These are phyloP conservation scores for Heliamphora pulchella DNA, from an alignment of 179 eudicot genomes.

Conservation along the genomic window DNA sequence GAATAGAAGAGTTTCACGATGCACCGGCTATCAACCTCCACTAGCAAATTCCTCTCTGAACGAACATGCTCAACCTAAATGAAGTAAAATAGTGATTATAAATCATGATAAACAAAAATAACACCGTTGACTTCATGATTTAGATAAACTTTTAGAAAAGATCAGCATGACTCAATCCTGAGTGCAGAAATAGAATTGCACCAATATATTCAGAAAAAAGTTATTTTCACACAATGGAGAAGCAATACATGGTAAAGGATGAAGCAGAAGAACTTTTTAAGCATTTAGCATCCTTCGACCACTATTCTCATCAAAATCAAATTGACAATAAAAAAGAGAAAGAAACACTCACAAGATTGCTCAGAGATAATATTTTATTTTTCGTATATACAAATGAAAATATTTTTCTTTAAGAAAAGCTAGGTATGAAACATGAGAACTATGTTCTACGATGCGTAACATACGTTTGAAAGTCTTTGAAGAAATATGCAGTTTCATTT, in stretches of 20 bases:
- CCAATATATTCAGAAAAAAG: too few species aligned
- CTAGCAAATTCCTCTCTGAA: slow-evolving; percentile 68
- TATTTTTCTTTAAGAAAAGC: not conserved
- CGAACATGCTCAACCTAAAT: slow-evolving; percentile 69
- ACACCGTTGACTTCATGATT: not conserved
- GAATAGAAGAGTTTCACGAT: slow-evolving; percentile 65
- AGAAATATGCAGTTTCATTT: not conserved
- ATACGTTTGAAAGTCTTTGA: not conserved
- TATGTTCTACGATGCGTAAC: too few species aligned
- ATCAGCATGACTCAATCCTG: not conserved
- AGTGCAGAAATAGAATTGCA: not conserved
- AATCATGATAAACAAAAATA: not conserved
- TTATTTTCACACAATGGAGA: not conserved
- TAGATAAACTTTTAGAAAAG: not conserved
- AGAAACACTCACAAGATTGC: not conserved
- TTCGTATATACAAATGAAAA: not conserved
- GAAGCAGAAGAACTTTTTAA: not conserved
- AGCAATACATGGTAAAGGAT: not conserved
- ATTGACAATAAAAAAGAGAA: not conserved
- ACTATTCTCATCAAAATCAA: not conserved
- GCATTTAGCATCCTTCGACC: not conserved
- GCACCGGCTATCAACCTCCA: slow-evolving; percentile 68
- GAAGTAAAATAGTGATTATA: not conserved
- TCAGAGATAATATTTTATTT: not conserved
- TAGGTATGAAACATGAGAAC: not conserved